Evolutionary conservation across 257 asterid genomes (phyloP).

Genomic region (Lantana camara): DNA sequence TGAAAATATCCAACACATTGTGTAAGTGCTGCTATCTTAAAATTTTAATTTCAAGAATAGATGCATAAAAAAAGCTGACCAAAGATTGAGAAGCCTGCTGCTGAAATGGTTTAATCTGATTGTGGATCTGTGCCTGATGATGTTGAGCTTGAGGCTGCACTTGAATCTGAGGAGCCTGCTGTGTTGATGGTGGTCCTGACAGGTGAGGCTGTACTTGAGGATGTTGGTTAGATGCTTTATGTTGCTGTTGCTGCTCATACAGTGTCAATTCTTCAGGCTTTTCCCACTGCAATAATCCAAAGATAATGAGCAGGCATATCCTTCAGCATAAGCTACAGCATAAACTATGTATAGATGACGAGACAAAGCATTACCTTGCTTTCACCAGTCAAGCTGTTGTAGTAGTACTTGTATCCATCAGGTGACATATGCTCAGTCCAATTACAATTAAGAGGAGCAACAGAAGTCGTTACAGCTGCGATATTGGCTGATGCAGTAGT

Average conservation of each 20-base stretch:
- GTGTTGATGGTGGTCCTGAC: constrained; percentile 48
- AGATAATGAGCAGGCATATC: constrained; percentile 19
- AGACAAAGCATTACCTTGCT: constrained; percentile 65
- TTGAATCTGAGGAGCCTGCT: constrained; percentile 62
- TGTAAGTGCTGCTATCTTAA: constrained; percentile 16
- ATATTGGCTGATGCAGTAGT: constrained; percentile 13
- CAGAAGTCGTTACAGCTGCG: constrained; percentile 29
- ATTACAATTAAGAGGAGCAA: constrained; percentile 52
- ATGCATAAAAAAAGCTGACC: constrained; percentile 42
- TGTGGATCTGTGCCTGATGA: constrained; percentile 53
- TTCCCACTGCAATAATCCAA: constrained; percentile 69
- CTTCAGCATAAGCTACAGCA: no score
- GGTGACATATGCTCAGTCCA: constrained; percentile 97
- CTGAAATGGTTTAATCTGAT: constrained; percentile 45
- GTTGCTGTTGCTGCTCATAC: constrained; percentile 64
- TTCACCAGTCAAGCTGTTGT: constrained; percentile 84
- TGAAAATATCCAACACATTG: constrained; percentile 39
- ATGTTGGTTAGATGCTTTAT: constrained; percentile 53
- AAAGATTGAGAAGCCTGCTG: constrained; percentile 67
- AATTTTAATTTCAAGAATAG: constrained; percentile 7
- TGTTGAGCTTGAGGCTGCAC: constrained; percentile 55
- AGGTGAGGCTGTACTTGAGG: constrained; percentile 53
- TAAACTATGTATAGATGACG: constrained; percentile 1
- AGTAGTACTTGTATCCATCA: constrained; percentile 92
- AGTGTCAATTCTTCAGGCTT: constrained; percentile 79